Percentiles rank a stretch among this genome's conserved stretches.
Conservation (phyloP, 345 rosid species). For the Citrus medica region DNA sequence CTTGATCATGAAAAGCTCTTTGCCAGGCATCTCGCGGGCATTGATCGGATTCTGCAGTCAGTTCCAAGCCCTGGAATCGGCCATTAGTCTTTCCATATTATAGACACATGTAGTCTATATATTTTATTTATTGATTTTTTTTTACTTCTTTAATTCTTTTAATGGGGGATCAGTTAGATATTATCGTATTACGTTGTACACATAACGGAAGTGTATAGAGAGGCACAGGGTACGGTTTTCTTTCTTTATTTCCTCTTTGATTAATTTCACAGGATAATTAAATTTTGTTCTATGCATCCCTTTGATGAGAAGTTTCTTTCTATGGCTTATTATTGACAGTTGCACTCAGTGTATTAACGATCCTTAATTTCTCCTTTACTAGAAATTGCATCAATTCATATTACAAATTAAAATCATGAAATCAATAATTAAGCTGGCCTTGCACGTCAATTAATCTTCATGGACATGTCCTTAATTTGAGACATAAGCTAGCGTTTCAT, state of each 20-base stretch:
- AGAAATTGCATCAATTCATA: not conserved
- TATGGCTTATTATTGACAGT: not conserved
- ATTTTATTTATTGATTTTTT: too few relatives aligned
- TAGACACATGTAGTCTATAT: not conserved
- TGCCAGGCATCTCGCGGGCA: conserved; percentile 50
- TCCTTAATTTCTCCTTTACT: not conserved
- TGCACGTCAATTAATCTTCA: too few relatives aligned
- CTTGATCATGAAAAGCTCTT: conserved; percentile 47
- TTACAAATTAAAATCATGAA: too few relatives aligned
- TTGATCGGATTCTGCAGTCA: conserved; percentile 62
- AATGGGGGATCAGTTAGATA: not conserved
- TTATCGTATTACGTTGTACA: not conserved
- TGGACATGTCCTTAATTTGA: too few relatives aligned
- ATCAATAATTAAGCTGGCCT: too few relatives aligned
- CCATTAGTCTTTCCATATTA: conserved; percentile 25
- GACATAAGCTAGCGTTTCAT: not conserved
- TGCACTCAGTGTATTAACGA: too few relatives aligned
- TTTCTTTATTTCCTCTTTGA: not conserved
- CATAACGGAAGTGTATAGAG: conserved; percentile 6
- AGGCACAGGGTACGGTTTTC: not conserved
- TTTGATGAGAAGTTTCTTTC: not conserved
- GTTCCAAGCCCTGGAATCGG: conserved; percentile 94
- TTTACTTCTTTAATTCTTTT: not conserved
- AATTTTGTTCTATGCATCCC: conserved; percentile 7
- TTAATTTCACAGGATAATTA: not conserved